Conservation (phyloP, 169 alveolate genomes). For the Plasmodium inui region DNA sequence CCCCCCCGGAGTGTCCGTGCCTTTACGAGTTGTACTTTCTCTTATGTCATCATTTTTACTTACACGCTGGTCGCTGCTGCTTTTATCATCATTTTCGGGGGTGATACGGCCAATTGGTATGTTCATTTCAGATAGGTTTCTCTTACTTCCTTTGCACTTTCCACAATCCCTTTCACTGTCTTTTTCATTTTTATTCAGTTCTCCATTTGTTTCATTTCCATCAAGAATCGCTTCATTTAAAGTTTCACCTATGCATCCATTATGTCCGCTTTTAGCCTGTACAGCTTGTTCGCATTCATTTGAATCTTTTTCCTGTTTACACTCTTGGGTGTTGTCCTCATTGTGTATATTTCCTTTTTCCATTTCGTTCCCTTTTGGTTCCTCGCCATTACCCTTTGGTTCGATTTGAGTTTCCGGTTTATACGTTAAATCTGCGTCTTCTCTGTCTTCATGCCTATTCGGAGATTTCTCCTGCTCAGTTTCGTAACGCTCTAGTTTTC, state of each 20-base stretch:
- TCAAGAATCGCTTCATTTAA: background rate
- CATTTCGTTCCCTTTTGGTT: background rate
- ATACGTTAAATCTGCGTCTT: background rate
- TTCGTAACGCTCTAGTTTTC: background rate
- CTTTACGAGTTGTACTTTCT: background rate
- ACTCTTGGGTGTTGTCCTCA: background rate
- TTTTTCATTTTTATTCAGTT: background rate
- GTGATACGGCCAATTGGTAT: background rate
- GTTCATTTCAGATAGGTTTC: background rate
- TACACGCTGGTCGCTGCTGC: background rate
- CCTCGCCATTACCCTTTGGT: background rate
- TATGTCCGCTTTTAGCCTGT: background rate
- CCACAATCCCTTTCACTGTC: background rate
- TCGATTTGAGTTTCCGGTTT: background rate
- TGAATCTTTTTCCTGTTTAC: background rate
- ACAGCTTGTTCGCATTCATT: background rate
- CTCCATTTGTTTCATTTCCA: background rate
- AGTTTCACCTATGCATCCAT: background rate
- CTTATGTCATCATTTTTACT: background rate
- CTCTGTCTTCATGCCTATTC: background rate
- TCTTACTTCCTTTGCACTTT: background rate
- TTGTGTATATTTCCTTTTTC: background rate
- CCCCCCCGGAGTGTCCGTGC: background rate
- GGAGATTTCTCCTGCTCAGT: background rate
- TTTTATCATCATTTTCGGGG: slow-evolving; percentile 8